Conservation (phyloP, 2,329 filamentous ascomycete genomes). For the Whalleya microplaca region DNA sequence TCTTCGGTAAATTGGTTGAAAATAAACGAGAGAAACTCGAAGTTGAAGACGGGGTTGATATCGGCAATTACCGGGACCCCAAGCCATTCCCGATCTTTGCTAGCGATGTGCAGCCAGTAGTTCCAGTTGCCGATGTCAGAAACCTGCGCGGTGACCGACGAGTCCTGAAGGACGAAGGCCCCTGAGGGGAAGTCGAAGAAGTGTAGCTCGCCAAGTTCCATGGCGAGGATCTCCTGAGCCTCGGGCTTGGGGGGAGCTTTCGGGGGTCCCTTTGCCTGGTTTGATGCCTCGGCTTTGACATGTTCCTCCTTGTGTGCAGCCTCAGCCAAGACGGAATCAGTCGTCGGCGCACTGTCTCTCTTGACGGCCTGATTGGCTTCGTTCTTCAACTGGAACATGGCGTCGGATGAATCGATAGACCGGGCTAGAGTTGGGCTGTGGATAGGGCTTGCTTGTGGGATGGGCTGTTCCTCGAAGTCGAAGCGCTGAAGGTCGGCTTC, state of each 20-base stretch:
- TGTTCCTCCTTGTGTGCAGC: constrained; percentile 38
- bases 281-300: constrained; percentile 34
- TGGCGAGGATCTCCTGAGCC: constrained; percentile 71
- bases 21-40: constrained; percentile 98
- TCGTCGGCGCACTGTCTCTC: constrained; percentile 39
- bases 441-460: constrained; percentile 66
- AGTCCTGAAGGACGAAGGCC: constrained; percentile 81
- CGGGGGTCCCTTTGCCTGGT: constrained; percentile 40
- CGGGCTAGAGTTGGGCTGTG: constrained; percentile 60
- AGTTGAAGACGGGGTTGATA: constrained; percentile 98
- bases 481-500: constrained; percentile 82
- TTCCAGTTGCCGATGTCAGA: constrained; percentile 89
- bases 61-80: constrained; percentile 85
- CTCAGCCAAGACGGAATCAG: constrained; percentile 38
- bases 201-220: constrained; percentile 83
- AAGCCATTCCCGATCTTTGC: constrained; percentile 79
- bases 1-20: constrained; percentile 95
- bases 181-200: constrained; percentile 89
- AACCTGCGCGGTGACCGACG: constrained; percentile 75
- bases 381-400: constrained; percentile 55
- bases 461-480: constrained; percentile 70
- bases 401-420: constrained; percentile 61
- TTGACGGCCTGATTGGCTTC: constrained; percentile 52
- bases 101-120: constrained; percentile 90
- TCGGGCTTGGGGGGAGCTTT: constrained; percentile 70